These are phyloP conservation scores for Salvia hispanica DNA, from an alignment of 257 asterid genomes.

Conservation along the genomic window DNA sequence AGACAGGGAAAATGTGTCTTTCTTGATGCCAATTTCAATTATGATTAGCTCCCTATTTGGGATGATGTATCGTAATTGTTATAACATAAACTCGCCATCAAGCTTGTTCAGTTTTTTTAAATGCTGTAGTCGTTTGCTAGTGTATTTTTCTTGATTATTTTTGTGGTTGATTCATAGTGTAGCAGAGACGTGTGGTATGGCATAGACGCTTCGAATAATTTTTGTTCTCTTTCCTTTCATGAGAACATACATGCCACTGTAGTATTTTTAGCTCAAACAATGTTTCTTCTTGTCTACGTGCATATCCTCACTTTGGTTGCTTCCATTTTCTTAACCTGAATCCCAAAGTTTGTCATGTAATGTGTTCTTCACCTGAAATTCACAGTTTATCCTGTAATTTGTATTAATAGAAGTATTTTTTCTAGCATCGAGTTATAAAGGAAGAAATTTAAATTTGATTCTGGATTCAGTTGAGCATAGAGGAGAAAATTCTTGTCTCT, in stretches of 20 bases:
- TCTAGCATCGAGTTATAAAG: too few species aligned
- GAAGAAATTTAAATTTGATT: too few species aligned
- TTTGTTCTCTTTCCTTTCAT: background rate
- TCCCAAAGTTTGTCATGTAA: background rate
- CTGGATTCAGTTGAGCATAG: too few species aligned
- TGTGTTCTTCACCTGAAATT: constrained; percentile 5
- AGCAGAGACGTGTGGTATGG: background rate
- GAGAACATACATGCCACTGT: constrained; percentile 18
- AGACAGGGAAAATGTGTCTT: constrained; percentile 1
- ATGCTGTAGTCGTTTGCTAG: background rate
- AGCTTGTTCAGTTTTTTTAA: background rate
- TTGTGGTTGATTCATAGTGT: background rate
- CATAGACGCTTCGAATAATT: background rate
- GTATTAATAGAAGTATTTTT: background rate
- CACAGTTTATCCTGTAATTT: background rate
- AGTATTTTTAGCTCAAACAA: background rate
- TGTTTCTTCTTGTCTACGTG: constrained; percentile 17
- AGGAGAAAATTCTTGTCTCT: too few species aligned
- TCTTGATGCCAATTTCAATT: constrained; percentile 5
- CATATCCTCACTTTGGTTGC: constrained; percentile 10
- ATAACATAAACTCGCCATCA: background rate
- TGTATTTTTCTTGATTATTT: constrained; percentile 15
- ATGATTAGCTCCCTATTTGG: constrained; percentile 15
- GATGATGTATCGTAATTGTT: background rate
- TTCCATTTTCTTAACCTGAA: background rate